Percentiles rank a stretch among this genome's conserved stretches.
Evolutionary conservation across 805 yeast species (phyloP).

Genomic region (Barnettozyma populi): DNA sequence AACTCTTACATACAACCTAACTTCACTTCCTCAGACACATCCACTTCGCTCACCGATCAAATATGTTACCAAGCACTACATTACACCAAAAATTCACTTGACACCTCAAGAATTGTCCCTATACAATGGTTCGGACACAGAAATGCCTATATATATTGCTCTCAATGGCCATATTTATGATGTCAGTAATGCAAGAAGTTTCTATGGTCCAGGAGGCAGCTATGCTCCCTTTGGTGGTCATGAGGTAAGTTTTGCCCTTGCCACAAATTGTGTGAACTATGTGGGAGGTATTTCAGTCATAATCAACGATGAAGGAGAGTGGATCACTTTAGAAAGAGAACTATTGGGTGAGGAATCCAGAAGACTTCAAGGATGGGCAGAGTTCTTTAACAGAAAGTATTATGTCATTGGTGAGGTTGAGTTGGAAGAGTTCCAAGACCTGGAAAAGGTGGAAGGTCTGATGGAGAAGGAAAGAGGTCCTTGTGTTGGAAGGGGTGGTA

Average conservation of each 20-base stretch:
- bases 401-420: conserved; percentile 19
- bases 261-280: conserved; percentile 56
- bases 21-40: conserved; percentile 1
- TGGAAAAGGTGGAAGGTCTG: not conserved
- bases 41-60: not conserved
- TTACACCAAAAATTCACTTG: conserved; percentile 15
- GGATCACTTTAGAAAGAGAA: conserved; percentile 25
- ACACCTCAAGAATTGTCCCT: conserved; percentile 34
- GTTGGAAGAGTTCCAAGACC: not conserved
- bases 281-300: conserved; percentile 44
- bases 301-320: not conserved
- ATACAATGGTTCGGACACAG: conserved; percentile 39
- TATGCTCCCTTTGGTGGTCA: conserved; percentile 46
- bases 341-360: conserved; percentile 31
- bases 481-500: not conserved
- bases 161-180: conserved; percentile 51
- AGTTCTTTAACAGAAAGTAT: conserved; percentile 23
- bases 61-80: not conserved
- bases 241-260: conserved; percentile 53
- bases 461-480: not conserved
- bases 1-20: conserved; percentile 36
- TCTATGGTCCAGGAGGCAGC: conserved; percentile 45
- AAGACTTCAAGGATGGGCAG: conserved; percentile 24
- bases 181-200: conserved; percentile 36
- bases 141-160: conserved; percentile 44